These are phyloP conservation scores for Dactylellina leptospora DNA, from an alignment of 2,329 filamentous ascomycete species.

Conservation along the genomic window DNA sequence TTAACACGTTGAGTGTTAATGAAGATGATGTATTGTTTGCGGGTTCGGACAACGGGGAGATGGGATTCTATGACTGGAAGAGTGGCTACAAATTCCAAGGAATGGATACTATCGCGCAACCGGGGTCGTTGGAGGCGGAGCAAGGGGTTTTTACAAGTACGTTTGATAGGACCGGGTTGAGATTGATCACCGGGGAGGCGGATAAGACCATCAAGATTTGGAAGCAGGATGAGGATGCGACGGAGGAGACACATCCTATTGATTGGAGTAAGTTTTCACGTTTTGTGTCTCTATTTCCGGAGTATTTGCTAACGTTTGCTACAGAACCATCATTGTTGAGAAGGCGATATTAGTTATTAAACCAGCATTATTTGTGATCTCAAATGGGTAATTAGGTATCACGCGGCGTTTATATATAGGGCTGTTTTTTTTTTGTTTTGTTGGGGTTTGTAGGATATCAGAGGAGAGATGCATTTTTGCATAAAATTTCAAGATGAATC, in stretches of 20 bases:
- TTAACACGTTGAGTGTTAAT: slow-evolving; percentile 92
- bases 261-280: slow-evolving; percentile 72
- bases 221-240: slow-evolving; percentile 91
- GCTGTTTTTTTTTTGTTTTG: no score
- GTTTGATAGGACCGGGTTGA: slow-evolving; percentile 86
- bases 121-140: slow-evolving; percentile 91
- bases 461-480: slow-evolving; percentile 16
- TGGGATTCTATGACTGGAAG: slow-evolving; percentile 99
- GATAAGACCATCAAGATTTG: slow-evolving; percentile 99
- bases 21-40: slow-evolving; percentile 95
- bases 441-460: slow-evolving; percentile 42
- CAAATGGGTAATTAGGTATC: slow-evolving; percentile 16
- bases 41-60: slow-evolving; percentile 92
- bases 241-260: slow-evolving; percentile 87
- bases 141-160: slow-evolving; percentile 93
- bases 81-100: slow-evolving; percentile 90
- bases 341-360: slow-evolving; percentile 23
- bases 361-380: slow-evolving; percentile 5
- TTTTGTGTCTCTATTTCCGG: not conserved
- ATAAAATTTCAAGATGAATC: slow-evolving; percentile 4
- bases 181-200: slow-evolving; percentile 91
- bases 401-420: slow-evolving; percentile 44
- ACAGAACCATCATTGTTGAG: slow-evolving; percentile 50
- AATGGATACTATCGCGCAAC: slow-evolving; percentile 89
- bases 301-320: slow-evolving; percentile 18